phyloP scores from a whole-genome alignment of 164 flowering plant species.

The Dillenia turbinata region DNA sequence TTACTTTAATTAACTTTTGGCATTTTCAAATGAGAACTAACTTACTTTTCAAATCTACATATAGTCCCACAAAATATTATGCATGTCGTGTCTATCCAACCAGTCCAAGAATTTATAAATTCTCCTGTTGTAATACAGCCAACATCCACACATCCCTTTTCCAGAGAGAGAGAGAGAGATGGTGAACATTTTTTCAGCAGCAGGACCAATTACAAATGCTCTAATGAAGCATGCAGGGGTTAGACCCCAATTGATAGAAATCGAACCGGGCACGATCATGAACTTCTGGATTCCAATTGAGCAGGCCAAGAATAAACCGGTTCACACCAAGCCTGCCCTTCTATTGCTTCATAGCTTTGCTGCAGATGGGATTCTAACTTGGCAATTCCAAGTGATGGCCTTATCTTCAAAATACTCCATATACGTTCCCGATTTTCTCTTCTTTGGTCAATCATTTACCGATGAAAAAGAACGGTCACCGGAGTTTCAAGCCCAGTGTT shows the following conservation, averaged over 20 bases:
- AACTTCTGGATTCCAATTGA: slow-evolving; percentile 32
- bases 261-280: slow-evolving; percentile 35
- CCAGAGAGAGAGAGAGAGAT: slow-evolving; percentile 16
- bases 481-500: slow-evolving; percentile 30
- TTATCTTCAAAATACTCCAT: slow-evolving; percentile 23
- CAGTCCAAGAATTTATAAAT: too few relatives aligned
- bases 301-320: neutral
- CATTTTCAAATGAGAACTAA: too few relatives aligned
- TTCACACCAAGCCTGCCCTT: slow-evolving; percentile 19
- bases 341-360: slow-evolving; percentile 33
- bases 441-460: slow-evolving; percentile 40
- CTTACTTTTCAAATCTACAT: too few relatives aligned
- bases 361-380: slow-evolving; percentile 29
- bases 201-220: slow-evolving; percentile 11
- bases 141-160: neutral
- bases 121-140: too few relatives aligned
- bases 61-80: too few relatives aligned
- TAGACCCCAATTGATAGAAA: slow-evolving; percentile 19
- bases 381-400: slow-evolving; percentile 34
- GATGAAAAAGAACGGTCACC: slow-evolving; percentile 18
- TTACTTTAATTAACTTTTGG: too few relatives aligned
- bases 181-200: slow-evolving; percentile 23
- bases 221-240: slow-evolving; percentile 28
- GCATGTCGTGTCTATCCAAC: too few relatives aligned
- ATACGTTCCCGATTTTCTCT: slow-evolving; percentile 38